Base-by-base conservation (phyloP, 495 filamentous ascomycete species). In the Platismatia glauca region DNA sequence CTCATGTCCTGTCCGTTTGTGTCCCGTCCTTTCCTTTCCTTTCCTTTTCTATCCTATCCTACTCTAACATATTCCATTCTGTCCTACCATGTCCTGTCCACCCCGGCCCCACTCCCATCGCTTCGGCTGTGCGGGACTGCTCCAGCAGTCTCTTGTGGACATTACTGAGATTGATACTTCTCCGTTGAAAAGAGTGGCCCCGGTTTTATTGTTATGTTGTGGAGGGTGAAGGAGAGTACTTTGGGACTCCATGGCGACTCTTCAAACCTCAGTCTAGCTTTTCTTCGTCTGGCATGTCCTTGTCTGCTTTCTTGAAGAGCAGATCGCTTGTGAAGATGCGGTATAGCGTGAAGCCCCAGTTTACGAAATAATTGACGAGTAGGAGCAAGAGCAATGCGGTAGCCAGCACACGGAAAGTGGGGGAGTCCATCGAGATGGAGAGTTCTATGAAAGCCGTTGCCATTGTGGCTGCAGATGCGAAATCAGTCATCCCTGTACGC, bases 401-500 rank as follows among this genome's bases (percentile, higher is more conserved):
- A 4, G 31, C 22, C 33, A 57, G 13, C 1, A 57, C 55, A 0
- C 34, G 33, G 16, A 57, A 57, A 1, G 55, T 39, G 0, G 33
- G 55, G 4, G 55, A 57, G 37, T 57, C 55, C 55, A 57, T 57
- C 12, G 33, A n/a, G 20, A 57, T 57, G 9, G 55, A 57, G 18
- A 57, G 29, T n/a, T 34, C 34, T 9, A 57, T 11, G 8, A 57
- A 57, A 11, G 55, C 18, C 0, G 55, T 57, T 34, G 55, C 33
- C 55, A 57, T 57, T 37, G 55, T 57, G 33, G 34, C 55, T 38
- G 34, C 15, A 15, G 20, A 6, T 12, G 20, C 4, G 6, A 38
- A 24, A 13, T 7, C 9, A 13, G 18, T 56, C 8, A 56, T 29
- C 15, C 4, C 2, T 7, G 3, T 24, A 46, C 2, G 22, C 12